Base-by-base conservation (phyloP, 225 moss, liverwort and hornwort species). In the Thuidium tamariscinum region DNA sequence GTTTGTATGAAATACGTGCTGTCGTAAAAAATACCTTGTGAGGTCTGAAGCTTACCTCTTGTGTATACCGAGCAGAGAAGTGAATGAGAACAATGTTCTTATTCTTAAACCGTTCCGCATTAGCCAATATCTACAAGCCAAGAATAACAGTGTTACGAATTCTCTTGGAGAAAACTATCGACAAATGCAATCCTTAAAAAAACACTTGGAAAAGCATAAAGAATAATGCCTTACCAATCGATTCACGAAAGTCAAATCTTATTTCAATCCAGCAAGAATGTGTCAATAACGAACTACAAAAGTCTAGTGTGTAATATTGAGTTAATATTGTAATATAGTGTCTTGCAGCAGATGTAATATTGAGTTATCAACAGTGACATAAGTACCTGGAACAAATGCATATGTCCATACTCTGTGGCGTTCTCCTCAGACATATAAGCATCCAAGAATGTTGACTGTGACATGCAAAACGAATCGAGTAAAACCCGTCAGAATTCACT, bases 61-160 rank as follows among this genome's bases (percentile, higher is more conserved):
- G 90, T n/a, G 89, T 88, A 77, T 99, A 99, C 55, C 99, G 97
- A 75, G 98, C 98, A 82, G 98, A 99, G 89, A 99, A 99, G 84
- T 99, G 99, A 76, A 97, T 95, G 74, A 99, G 94, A 54, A 96
- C 90, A 52, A 97, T 95, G 79, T 86, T 90, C 83, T 90, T 90
- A 59, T 99, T 96, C 79, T 95, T 89, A 56, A 99, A 95, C 80
- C 46, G 87, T 30, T 96, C 95, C 14, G 99, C 94, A 52, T 94
- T 92, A 49, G 91, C 93, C 49, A 93, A 89, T 37, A 99, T 93
- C 97, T 92, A 66, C 80, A 86, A 70, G 71, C 44, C 83, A 83
- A 44, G n/a, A 79, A 73, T 44, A 84, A 17, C 66, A 34, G 18
- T 55, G 80, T 81, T 46, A 77, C 36, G 67, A 79, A 56, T 44